These are phyloP conservation scores for Dianthus caryophyllus DNA, from an alignment of 148 eudicot genomes.

Conservation along the genomic window DNA sequence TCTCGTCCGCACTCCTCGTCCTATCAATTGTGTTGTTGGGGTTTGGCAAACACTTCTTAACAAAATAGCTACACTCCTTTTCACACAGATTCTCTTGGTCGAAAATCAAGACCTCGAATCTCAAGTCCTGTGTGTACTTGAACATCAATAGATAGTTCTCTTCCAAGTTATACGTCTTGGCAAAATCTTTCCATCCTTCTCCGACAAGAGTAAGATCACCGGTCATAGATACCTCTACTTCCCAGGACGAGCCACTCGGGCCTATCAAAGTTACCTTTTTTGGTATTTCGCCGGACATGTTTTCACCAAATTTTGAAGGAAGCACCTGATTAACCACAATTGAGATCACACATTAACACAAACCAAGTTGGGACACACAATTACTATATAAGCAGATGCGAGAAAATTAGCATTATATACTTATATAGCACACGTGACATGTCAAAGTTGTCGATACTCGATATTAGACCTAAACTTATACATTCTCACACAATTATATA, in stretches of 20 bases:
- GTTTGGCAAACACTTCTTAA: slow-evolving; percentile 26
- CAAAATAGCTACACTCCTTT: slow-evolving; percentile 47
- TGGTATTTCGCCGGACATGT: slow-evolving; percentile 19
- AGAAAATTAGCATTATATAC: no score
- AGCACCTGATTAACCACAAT: slow-evolving; percentile 21
- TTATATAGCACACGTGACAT: no score
- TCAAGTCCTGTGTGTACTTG: slow-evolving; percentile 31
- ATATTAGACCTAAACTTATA: no score
- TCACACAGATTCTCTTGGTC: slow-evolving; percentile 42
- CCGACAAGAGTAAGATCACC: slow-evolving; percentile 27
- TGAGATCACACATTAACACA: slow-evolving; percentile 3
- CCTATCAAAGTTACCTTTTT: slow-evolving; percentile 35
- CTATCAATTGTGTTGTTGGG: slow-evolving; percentile 3
- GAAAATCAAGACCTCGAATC: slow-evolving; percentile 47
- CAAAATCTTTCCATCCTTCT: slow-evolving; percentile 49
- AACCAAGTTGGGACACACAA: neutral
- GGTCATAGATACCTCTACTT: slow-evolving; percentile 27
- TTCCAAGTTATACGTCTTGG: slow-evolving; percentile 33
- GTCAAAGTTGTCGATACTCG: no score
- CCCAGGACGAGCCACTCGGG: slow-evolving; percentile 47
- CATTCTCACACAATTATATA: no score
- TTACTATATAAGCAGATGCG: neutral
- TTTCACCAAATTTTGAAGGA: slow-evolving; percentile 24
- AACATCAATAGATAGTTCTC: slow-evolving; percentile 38
- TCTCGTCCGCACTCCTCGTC: slow-evolving; percentile 19